phyloP scores from a whole-genome alignment of 345 rosid genomes.

The Pistacia vera region DNA sequence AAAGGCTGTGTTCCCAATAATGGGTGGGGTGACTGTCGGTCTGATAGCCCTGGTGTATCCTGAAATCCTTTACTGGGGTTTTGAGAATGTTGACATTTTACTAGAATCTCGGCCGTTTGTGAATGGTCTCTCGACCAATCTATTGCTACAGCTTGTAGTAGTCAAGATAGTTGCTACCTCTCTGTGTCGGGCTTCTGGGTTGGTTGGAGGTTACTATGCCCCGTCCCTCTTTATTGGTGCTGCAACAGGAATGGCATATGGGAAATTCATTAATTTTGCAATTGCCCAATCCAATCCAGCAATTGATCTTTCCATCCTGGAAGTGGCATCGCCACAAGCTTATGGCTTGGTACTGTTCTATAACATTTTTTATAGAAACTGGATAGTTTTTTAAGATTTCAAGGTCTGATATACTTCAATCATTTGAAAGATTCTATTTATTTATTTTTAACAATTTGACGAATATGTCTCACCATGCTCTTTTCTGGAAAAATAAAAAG shows the following conservation, averaged over 20 bases:
- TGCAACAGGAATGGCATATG: conserved; percentile 96
- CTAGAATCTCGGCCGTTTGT: conserved; percentile 85
- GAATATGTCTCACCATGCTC: too few species aligned
- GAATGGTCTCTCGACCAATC: conserved; percentile 71
- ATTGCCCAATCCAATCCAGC: conserved; percentile 57
- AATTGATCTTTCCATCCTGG: conserved; percentile 63
- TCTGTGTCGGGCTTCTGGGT: conserved; percentile 88
- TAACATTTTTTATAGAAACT: conserved; percentile 7
- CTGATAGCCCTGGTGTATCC: conserved; percentile 80
- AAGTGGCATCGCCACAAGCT: conserved; percentile 95
- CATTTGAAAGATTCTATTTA: neutral
- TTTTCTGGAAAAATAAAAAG: too few species aligned
- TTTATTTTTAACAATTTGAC: too few species aligned
- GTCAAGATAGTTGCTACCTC: conserved; percentile 86
- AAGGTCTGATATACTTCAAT: neutral
- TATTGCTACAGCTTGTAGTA: conserved; percentile 80
- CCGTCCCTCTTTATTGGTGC: conserved; percentile 98
- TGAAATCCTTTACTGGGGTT: conserved; percentile 96
- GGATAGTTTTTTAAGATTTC: neutral
- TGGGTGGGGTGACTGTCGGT: conserved; percentile 74
- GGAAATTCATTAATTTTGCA: conserved; percentile 69
- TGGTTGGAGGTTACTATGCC: conserved; percentile 93
- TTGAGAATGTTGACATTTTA: conserved; percentile 85
- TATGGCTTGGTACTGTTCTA: conserved; percentile 82
- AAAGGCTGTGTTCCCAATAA: conserved; percentile 67